Base-by-base conservation (phyloP, 306 rosid genomes). In the Macrotyloma uniflorum region DNA sequence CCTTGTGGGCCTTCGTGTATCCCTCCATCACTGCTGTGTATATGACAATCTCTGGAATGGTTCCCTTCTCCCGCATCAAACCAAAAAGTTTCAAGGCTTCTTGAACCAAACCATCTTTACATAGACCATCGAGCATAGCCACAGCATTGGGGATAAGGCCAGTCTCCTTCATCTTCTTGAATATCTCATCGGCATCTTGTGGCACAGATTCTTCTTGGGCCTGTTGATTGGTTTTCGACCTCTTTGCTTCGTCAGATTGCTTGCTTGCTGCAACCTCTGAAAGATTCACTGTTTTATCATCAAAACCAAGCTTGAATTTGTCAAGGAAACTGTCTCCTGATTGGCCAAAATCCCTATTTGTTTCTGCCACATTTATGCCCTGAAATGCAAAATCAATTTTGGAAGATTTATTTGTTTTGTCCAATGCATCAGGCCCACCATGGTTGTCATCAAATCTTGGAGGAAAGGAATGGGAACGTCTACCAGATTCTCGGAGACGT, bases 61-160 rank as follows among this genome's bases (percentile, higher is more conserved):
- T 88, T 45, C 98, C 93, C 84, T 91, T 95, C 76, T 92, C 98
- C 4, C 97, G 91, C 92, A 95, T 91, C 78, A 82, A 71, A 24
- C 91, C 93, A 38, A 95, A 92, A 65, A 95, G 96, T 66, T 92
- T 92, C 96, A 95, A 88, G 26, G 98, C 96, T 70, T 92, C 98
- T 85, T 95, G 97, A 68, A 91, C 94, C 57, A 89, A 87, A 49
- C 97, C 98, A 79, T 95, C 98, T 83, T 95, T 92, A 82, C 98
- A 92, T n/a, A 95, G 87, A 43, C 98, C 92, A 75, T 95, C 98
- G 38, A 95, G 98, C 98, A 95, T 95, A 20, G 98, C 97, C 67
- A 92, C 97, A 2, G 97, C 93, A 70, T 89, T 95, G 51, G 98
- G 98, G 70, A 95, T 95, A 15, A 95, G 85, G 76, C 98, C 98